Conservation (phyloP, 495 filamentous ascomycete species). For the Xylaria palmicola region DNA sequence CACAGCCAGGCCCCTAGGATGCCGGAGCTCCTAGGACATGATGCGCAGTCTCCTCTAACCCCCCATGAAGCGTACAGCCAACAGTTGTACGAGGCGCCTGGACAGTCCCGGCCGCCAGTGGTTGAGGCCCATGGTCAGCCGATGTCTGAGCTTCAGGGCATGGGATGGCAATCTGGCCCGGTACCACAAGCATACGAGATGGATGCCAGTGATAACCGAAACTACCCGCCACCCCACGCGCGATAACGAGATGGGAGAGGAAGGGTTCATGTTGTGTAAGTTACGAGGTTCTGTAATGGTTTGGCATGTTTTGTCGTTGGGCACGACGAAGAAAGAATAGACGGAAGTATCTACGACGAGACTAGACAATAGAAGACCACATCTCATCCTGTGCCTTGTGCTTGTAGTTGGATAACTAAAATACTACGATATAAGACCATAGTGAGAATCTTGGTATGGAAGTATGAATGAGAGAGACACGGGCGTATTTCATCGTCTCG, state of each 20-base stretch:
- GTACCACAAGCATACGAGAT: conserved; percentile 39
- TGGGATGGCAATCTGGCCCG: conserved; percentile 43
- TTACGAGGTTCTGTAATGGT: not conserved
- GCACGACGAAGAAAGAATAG: not conserved
- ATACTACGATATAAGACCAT: too few species aligned
- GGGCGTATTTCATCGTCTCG: too few species aligned
- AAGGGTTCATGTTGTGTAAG: not conserved
- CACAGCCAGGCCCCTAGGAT: conserved; percentile 28
- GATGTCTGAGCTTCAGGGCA: conserved; percentile 24
- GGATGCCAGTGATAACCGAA: conserved; percentile 25
- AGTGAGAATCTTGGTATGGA: too few species aligned
- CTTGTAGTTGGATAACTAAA: too few species aligned
- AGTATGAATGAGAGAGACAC: too few species aligned
- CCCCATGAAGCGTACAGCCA: conserved; percentile 23
- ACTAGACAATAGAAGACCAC: too few species aligned
- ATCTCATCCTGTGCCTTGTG: too few species aligned
- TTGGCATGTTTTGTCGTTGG: not conserved
- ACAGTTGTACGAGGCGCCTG: conserved; percentile 23
- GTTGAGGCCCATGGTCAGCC: conserved; percentile 27
- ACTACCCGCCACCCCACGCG: not conserved
- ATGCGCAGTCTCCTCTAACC: conserved; percentile 12
- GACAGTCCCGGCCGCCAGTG: conserved; percentile 16
- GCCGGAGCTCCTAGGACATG: conserved; percentile 31
- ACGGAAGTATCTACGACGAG: too few species aligned
- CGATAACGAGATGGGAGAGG: not conserved